Evolutionary conservation across 495 filamentous ascomycete species (phyloP), one percentile per base, ranked within the genome.

Genomic region (Hypoxylon trugodes): DNA sequence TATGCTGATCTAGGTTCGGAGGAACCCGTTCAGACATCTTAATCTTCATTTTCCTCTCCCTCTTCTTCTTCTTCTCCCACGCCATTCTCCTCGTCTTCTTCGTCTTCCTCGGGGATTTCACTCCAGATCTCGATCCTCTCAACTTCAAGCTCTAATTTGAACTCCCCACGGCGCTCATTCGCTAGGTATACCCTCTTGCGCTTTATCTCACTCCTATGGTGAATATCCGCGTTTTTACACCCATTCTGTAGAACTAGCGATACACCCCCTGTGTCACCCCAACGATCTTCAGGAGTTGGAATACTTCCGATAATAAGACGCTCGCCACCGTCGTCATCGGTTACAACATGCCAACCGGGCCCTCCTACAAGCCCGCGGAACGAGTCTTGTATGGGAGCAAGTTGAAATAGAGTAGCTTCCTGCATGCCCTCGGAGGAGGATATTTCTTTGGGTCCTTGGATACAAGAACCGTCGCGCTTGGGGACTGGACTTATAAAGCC

Each of bases 41-140:
- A 32, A 5, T 32, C 28, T 10, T 32, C 5, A 32, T 32, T 32
- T 5, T 32, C 10, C 10, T 5, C 28, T 32, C 10, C 28, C 10
- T 10, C 28, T 32, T n/a, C n/a, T n/a, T n/a, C n/a, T n/a, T n/a
- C n/a, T n/a, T n/a, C n/a, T n/a, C n/a, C n/a, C n/a, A n/a, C 28
- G 28, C 10, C 28, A 5, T 4, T 30, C 5, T 30, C 10, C 4
- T 30, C 5, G 10, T 30, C 28, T 10, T 30, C 28, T 30, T 5
- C 28, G 5, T 5, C 5, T 30, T 38, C 22, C 26, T 19, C 53
- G 2, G 42, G 15, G 9, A 38, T 32, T 22, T 61, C 57, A 18
- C 28, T 67, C 69, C 69, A 72, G 25, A 69, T 50, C 54, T 72
- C 69, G 37, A 72, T 67, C 9, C 55, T 35, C 21, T 50, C 45